These are phyloP conservation scores for Picea mariana DNA, from an alignment of 83 land plant species.

Conservation along the genomic window DNA sequence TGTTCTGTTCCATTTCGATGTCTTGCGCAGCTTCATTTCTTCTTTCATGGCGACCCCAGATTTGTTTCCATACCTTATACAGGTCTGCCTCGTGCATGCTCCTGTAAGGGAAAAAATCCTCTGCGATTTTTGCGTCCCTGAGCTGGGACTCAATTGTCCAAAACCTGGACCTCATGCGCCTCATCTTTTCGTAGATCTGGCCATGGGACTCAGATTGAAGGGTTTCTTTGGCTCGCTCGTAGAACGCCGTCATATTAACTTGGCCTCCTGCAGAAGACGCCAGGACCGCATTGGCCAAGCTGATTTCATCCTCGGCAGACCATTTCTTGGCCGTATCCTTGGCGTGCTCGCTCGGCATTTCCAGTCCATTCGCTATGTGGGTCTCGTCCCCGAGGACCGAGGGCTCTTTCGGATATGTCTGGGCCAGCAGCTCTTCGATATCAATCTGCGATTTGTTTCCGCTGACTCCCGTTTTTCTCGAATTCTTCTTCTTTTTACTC, in stretches of 20 bases:
- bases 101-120: neutral
- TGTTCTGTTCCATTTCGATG: too few species aligned
- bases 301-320: neutral
- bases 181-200: neutral
- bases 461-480: too few species aligned
- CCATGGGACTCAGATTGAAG: too few species aligned
- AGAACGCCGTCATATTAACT: neutral
- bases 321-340: neutral
- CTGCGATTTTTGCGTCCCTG: neutral
- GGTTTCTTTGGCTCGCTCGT: neutral
- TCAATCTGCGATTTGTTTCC: too few species aligned
- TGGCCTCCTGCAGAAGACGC: neutral
- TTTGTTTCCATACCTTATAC: neutral
- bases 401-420: too few species aligned
- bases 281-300: neutral
- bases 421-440: too few species aligned
- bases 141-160: neutral
- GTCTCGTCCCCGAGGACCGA: too few species aligned
- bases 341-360: neutral
- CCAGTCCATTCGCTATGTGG: too few species aligned
- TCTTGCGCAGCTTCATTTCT: too few species aligned
- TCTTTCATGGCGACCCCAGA: neutral
- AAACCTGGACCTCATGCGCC: neutral
- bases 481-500: too few species aligned
- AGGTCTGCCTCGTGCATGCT: neutral